These are phyloP conservation scores for Neofusicoccum sp. DNA, from an alignment of 2,329 filamentous ascomycete genomes.

Conservation along the genomic window DNA sequence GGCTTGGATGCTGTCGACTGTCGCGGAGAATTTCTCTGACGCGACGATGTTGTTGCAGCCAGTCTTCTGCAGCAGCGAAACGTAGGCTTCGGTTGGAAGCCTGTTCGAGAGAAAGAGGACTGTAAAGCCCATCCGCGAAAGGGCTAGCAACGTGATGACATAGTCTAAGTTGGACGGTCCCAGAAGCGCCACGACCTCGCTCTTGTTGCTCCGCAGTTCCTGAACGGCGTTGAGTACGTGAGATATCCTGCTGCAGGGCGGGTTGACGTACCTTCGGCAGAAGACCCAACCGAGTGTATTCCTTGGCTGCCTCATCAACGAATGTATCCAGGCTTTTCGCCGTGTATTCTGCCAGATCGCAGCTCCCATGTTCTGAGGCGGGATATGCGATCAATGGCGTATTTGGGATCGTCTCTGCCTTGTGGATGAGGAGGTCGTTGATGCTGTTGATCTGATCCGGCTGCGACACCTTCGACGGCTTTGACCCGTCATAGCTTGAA, in stretches of 20 bases:
- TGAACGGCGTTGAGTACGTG: neutral
- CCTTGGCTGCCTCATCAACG: slow-evolving; percentile 27
- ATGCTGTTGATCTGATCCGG: slow-evolving; percentile 13
- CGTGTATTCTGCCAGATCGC: slow-evolving; percentile 29
- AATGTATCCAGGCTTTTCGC: slow-evolving; percentile 27
- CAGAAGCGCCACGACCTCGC: slow-evolving; percentile 46
- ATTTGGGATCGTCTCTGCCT: slow-evolving; percentile 17
- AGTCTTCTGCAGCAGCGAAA: slow-evolving; percentile 39
- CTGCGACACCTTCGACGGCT: slow-evolving; percentile 5
- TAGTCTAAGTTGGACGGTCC: slow-evolving; percentile 56
- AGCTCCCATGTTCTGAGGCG: slow-evolving; percentile 22
- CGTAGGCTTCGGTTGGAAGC: slow-evolving; percentile 51
- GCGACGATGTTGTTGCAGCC: slow-evolving; percentile 27
- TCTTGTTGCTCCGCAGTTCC: neutral
- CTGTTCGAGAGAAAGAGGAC: slow-evolving; percentile 56
- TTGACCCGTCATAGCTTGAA: neutral
- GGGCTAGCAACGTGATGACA: slow-evolving; percentile 53
- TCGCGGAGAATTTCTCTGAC: neutral
- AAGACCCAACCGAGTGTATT: slow-evolving; percentile 25
- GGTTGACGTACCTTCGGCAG: slow-evolving; percentile 23
- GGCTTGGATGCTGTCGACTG: slow-evolving; percentile 2
- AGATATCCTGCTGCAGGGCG: too few relatives aligned
- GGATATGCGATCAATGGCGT: slow-evolving; percentile 27
- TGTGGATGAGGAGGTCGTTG: slow-evolving; percentile 13
- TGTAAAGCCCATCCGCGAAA: slow-evolving; percentile 57